A percentile compares a stretch with the other conserved stretches of the same genome.
Conservation (phyloP, 306 rosid genomes). For the Quercus parvula region DNA sequence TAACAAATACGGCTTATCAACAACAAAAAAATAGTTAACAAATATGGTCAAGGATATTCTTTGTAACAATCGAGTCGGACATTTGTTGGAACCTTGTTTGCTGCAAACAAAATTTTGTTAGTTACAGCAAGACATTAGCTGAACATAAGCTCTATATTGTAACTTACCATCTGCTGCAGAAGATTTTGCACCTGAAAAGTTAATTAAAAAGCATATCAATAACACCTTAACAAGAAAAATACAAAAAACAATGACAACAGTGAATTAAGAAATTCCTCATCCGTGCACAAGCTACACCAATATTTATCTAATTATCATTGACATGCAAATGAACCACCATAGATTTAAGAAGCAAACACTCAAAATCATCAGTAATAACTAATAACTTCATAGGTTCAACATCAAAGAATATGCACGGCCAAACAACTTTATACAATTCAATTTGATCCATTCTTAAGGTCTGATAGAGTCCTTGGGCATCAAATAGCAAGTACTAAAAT, state of each 20-base stretch:
- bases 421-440: neutral
- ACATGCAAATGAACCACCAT: neutral
- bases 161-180: constrained; percentile 98
- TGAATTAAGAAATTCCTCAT: neutral
- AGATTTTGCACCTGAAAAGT: constrained; percentile 86
- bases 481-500: neutral
- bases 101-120: constrained; percentile 48
- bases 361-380: neutral
- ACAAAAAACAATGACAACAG: neutral
- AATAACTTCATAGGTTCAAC: neutral
- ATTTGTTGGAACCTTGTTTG: constrained; percentile 90
- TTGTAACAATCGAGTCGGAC: constrained; percentile 89
- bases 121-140: constrained; percentile 12
- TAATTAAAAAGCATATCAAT: constrained; percentile 11
- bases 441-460: neutral
- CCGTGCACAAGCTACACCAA: neutral
- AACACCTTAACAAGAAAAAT: neutral
- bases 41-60: constrained; percentile 72
- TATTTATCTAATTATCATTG: neutral
- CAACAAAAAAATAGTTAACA: too few species aligned
- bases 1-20: neutral
- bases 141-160: constrained; percentile 13
- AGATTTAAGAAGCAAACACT: neutral
- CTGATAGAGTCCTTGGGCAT: neutral
- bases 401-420: neutral